Conservation (phyloP, 2,329 filamentous ascomycete species). For the Penicillium sp. region DNA sequence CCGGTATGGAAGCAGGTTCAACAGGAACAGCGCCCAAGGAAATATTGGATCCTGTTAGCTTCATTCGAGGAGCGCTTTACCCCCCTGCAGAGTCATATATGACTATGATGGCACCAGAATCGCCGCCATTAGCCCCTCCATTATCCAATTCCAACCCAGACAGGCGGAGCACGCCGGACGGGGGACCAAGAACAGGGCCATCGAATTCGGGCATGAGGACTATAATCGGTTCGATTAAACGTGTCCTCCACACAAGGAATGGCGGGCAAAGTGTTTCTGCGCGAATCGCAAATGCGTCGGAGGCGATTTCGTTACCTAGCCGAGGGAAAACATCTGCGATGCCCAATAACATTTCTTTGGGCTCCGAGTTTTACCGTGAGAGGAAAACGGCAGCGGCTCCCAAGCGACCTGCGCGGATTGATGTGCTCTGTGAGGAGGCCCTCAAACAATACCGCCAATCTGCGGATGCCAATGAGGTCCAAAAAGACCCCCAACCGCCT, state of each 20-base stretch:
- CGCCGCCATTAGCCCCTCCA: conserved; percentile 43
- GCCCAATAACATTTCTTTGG: conserved; percentile 50
- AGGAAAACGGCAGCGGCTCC: conserved; percentile 38
- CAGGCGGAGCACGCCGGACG: conserved; percentile 36
- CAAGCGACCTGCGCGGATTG: conserved; percentile 68
- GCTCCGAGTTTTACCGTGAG: conserved; percentile 49
- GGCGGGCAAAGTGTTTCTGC: conserved; percentile 37
- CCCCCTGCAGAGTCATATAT: conserved; percentile 83
- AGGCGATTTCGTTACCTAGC: conserved; percentile 32
- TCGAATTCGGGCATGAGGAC: conserved; percentile 75
- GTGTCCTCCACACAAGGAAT: conserved; percentile 71
- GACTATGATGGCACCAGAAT: conserved; percentile 63
- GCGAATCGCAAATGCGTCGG: conserved; percentile 39
- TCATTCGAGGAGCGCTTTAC: conserved; percentile 84
- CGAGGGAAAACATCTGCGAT: conserved; percentile 47
- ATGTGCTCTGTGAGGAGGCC: conserved; percentile 78
- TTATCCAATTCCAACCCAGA: conserved; percentile 28
- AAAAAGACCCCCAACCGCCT: conserved; percentile 9
- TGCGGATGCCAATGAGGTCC: conserved; percentile 49
- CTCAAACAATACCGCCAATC: conserved; percentile 79
- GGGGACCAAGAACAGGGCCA: conserved; percentile 29
- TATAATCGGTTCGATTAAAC: conserved; percentile 82
- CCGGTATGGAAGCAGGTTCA: conserved; percentile 50
- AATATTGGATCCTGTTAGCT: conserved; percentile 74
- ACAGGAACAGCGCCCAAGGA: conserved; percentile 58